phyloP scores from a whole-genome alignment of 768 basidiomycete species.

The Trametes cubensis region DNA sequence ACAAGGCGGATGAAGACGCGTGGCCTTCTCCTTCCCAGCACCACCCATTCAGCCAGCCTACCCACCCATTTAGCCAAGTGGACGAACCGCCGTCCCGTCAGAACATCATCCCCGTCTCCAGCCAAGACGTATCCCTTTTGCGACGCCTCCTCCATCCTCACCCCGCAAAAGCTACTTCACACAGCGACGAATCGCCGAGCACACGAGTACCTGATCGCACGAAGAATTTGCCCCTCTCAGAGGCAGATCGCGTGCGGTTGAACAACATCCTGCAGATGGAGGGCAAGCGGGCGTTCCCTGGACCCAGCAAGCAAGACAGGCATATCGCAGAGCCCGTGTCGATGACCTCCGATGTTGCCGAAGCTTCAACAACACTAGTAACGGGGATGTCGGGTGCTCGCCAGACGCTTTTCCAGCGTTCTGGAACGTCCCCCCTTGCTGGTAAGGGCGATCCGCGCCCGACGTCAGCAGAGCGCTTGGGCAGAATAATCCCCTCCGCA shows the following conservation, averaged over 20 bases:
- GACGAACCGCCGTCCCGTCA: not conserved
- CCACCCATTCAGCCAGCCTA: slow-evolving; percentile 25
- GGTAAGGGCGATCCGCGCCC: not conserved
- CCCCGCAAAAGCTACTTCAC: not conserved
- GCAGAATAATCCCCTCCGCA: not conserved
- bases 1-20: not conserved
- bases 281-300: not conserved
- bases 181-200: not conserved
- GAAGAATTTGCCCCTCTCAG: not conserved
- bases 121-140: slow-evolving; percentile 8
- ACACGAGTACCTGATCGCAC: not conserved
- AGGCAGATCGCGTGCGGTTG: not conserved
- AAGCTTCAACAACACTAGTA: not conserved
- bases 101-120: not conserved
- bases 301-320: not conserved
- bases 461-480: not conserved
- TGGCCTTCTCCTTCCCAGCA: slow-evolving; percentile 9
- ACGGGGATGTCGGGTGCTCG: not conserved
- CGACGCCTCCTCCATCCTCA: slow-evolving; percentile 4
- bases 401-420: not conserved
- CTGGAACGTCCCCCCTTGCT: slow-evolving; percentile 2
- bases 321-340: not conserved
- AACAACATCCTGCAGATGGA: slow-evolving; percentile 7
- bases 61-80: not conserved
- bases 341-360: not conserved